phyloP scores from a whole-genome alignment of 164 flowering plant genomes.

The grape (Vitis vinifera) region DNA sequence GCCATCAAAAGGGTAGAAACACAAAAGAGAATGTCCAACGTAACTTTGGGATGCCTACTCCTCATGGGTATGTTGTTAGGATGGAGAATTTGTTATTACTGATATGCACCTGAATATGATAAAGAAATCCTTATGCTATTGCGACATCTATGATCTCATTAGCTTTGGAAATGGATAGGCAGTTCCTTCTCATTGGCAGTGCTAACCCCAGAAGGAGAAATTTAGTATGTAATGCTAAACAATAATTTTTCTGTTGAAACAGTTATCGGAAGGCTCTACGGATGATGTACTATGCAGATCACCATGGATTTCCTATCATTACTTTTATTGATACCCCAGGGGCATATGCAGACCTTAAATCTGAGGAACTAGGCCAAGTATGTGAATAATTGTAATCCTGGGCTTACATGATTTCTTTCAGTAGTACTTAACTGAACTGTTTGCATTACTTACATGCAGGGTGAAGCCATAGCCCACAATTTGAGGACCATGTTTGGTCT shows the following conservation, averaged over 20 bases:
- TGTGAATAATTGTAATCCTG: constrained; percentile 12
- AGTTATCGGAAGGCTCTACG: constrained; percentile 96
- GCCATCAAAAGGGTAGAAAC: constrained; percentile 96
- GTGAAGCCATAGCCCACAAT: constrained; percentile 95
- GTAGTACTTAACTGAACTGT: constrained; percentile 2
- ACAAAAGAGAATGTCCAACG: constrained; percentile 91
- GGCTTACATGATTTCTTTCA: not conserved
- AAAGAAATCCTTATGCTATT: not conserved
- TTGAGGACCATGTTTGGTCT: constrained; percentile 89
- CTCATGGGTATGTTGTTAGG: constrained; percentile 76
- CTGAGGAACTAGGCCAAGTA: constrained; percentile 94
- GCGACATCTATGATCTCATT: not conserved
- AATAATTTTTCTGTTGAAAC: constrained; percentile 21
- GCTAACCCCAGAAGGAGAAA: not conserved
- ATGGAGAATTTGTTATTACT: not conserved
- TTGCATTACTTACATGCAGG: constrained; percentile 43
- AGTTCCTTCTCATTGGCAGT: not conserved
- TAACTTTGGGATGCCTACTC: constrained; percentile 99
- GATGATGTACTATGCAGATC: constrained; percentile 94
- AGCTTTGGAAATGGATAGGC: not conserved
- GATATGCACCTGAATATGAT: not conserved
- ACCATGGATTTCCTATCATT: constrained; percentile 84
- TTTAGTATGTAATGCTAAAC: constrained; percentile 1
- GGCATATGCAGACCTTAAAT: constrained; percentile 92
- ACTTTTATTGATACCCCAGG: constrained; percentile 97